phyloP scores from a whole-genome alignment of 1,139 yeast genomes.

The Suhomyces guaymorum region DNA sequence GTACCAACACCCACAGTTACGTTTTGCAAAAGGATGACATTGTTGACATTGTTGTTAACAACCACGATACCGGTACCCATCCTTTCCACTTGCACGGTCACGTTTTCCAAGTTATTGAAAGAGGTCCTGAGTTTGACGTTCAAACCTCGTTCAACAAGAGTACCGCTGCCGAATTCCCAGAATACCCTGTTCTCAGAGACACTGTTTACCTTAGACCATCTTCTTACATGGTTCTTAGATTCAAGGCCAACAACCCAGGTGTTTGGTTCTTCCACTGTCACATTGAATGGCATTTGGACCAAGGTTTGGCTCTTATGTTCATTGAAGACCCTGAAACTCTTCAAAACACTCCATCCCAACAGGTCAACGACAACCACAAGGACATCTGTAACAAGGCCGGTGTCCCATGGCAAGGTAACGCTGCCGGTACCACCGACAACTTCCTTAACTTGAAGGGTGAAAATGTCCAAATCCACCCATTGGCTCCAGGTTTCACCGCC shows the following conservation, averaged over 20 bases:
- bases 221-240: slow-evolving; percentile 63
- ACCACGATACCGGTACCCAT: slow-evolving; percentile 74
- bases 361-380: slow-evolving; percentile 40
- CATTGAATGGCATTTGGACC: slow-evolving; percentile 65
- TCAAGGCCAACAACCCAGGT: slow-evolving; percentile 62
- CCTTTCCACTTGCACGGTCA: slow-evolving; percentile 93
- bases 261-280: slow-evolving; percentile 69
- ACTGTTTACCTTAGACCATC: slow-evolving; percentile 65
- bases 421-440: slow-evolving; percentile 72
- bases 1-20: slow-evolving; percentile 73
- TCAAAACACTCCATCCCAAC: slow-evolving; percentile 48
- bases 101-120: slow-evolving; percentile 58
- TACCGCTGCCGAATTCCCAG: slow-evolving; percentile 36
- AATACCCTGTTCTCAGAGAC: slow-evolving; percentile 69
- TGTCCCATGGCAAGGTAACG: slow-evolving; percentile 59
- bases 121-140: slow-evolving; percentile 35
- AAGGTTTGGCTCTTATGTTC: slow-evolving; percentile 55
- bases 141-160: slow-evolving; percentile 45
- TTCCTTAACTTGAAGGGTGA: slow-evolving; percentile 71
- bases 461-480: slow-evolving; percentile 58
- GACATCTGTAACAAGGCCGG: slow-evolving; percentile 20
- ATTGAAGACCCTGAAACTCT: slow-evolving; percentile 60
- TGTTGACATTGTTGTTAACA: slow-evolving; percentile 68
- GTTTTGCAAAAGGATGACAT: slow-evolving; percentile 70
- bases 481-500: slow-evolving; percentile 87